phyloP scores from a whole-genome alignment of 805 yeast species.

The Myxozyma udenii region DNA sequence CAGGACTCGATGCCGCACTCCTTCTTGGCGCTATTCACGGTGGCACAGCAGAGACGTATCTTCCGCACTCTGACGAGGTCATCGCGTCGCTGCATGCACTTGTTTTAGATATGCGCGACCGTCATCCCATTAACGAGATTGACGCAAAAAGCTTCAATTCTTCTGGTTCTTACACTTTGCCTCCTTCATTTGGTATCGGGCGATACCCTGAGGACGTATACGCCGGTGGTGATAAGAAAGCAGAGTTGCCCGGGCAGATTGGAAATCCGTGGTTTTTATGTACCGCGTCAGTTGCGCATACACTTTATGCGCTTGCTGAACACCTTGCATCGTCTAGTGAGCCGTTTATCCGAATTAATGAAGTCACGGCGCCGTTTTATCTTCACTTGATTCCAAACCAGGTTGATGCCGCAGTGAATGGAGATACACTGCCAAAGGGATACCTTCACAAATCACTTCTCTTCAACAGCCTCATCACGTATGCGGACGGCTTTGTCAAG shows the following conservation, averaged over 20 bases:
- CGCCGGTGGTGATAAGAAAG: constrained; percentile 41
- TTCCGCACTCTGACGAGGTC: constrained; percentile 35
- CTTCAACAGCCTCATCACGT: constrained; percentile 26
- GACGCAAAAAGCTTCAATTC: constrained; percentile 22
- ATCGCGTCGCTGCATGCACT: constrained; percentile 53
- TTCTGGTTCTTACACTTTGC: constrained; percentile 4
- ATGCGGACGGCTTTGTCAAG: constrained; percentile 50
- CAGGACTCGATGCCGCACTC: constrained; percentile 78
- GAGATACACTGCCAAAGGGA: constrained; percentile 3
- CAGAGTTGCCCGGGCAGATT: constrained; percentile 52
- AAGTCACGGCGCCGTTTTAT: constrained; percentile 28
- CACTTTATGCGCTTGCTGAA: constrained; percentile 35
- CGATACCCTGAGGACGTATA: constrained; percentile 91
- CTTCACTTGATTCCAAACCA: constrained; percentile 17
- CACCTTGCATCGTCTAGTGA: constrained; percentile 29
- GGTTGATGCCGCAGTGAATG: constrained; percentile 11
- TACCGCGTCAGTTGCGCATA: constrained; percentile 40
- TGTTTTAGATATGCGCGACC: constrained; percentile 61
- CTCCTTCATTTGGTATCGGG: constrained; percentile 67
- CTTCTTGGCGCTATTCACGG: constrained; percentile 49
- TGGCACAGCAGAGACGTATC: constrained; percentile 30
- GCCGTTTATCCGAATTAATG: constrained; percentile 10
- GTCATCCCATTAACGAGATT: constrained; percentile 68
- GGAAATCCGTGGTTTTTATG: constrained; percentile 93
- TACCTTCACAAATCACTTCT: constrained; percentile 1